Conservation (phyloP, 805 yeast genomes). For the Cyberlindnera euphorbiae region DNA sequence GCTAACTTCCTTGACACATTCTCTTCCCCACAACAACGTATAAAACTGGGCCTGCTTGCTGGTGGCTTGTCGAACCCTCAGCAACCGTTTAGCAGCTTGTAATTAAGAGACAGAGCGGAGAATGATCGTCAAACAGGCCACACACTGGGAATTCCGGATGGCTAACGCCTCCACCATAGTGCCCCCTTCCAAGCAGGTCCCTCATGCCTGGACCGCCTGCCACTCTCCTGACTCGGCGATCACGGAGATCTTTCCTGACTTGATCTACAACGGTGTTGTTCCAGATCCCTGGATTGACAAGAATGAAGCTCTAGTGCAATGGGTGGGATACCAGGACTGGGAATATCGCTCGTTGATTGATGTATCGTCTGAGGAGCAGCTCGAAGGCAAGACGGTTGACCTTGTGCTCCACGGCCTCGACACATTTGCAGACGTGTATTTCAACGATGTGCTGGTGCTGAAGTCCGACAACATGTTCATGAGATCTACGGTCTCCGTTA, state of each 20-base stretch:
- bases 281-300: slow-evolving; percentile 42
- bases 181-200: no score
- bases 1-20: no score
- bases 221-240: no score
- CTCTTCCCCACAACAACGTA: no score
- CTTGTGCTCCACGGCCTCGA: slow-evolving; percentile 27
- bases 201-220: no score
- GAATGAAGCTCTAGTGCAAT: slow-evolving; percentile 42
- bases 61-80: no score
- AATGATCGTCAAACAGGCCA: no score
- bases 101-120: no score
- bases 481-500: slow-evolving; percentile 29
- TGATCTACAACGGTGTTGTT: slow-evolving; percentile 33
- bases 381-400: slow-evolving; percentile 16
- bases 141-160: no score
- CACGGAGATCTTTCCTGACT: slow-evolving; percentile 39
- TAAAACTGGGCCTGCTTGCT: no score
- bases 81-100: no score
- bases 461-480: slow-evolving; percentile 41
- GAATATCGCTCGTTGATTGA: slow-evolving; percentile 33
- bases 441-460: slow-evolving; percentile 35
- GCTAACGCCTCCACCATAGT: no score
- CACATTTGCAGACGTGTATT: slow-evolving; percentile 19
- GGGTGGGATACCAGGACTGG: slow-evolving; percentile 50
- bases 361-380: slow-evolving; percentile 27